Evolutionary conservation across 345 rosid species (phyloP).

Genomic region (Clarkia xantiana): DNA sequence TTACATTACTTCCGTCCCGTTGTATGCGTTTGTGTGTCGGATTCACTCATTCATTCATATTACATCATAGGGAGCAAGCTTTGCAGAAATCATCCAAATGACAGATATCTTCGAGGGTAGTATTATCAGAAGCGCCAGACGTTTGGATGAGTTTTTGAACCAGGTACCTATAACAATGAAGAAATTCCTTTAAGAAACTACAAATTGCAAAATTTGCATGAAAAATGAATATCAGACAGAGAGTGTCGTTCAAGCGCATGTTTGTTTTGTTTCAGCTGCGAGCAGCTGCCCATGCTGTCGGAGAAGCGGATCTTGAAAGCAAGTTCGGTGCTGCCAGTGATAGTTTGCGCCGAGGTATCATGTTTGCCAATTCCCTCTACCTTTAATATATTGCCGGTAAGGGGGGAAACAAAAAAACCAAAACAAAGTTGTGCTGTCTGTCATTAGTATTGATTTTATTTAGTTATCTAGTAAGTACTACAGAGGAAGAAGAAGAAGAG

Average conservation of each 20-base stretch:
- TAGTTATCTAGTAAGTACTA: too few species aligned
- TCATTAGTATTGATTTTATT: too few species aligned
- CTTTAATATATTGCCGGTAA: constrained; percentile 16
- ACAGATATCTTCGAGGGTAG: constrained; percentile 98
- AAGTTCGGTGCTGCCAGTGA: constrained; percentile 88
- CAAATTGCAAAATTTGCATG: too few species aligned
- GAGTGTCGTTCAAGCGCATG: too few species aligned
- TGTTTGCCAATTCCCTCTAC: constrained; percentile 88
- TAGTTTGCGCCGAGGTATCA: constrained; percentile 78
- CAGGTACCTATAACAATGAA: constrained; percentile 42
- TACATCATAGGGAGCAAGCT: constrained; percentile 59
- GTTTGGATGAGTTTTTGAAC: constrained; percentile 89
- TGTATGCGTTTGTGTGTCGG: not conserved
- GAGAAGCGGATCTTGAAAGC: constrained; percentile 52
- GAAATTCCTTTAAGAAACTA: too few species aligned
- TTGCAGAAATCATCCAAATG: constrained; percentile 87
- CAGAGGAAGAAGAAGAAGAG: too few species aligned
- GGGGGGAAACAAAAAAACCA: too few species aligned
- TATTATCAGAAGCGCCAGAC: constrained; percentile 79
- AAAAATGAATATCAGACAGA: too few species aligned
- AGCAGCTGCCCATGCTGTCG: constrained; percentile 89
- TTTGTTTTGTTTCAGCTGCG: constrained; percentile 28
- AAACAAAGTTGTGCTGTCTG: too few species aligned
- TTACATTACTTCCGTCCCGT: not conserved
- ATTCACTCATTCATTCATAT: not conserved